Conservation (phyloP, 179 eudicot species). For the Beta macrorhiza region DNA sequence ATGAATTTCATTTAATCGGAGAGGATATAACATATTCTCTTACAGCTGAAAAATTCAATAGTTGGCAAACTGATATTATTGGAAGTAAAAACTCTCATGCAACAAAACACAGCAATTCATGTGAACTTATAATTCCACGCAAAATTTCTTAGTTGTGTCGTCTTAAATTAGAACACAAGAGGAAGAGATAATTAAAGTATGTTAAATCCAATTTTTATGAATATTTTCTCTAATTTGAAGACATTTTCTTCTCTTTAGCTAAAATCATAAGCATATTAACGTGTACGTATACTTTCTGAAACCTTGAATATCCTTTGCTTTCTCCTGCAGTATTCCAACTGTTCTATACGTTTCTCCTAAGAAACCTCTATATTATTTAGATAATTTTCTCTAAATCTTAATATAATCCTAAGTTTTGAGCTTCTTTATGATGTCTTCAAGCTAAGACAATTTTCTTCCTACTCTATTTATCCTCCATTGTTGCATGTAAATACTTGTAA, state of each 20-base stretch:
- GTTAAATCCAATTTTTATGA: too few relatives aligned
- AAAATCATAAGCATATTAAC: constrained; percentile 7
- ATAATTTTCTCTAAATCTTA: neutral
- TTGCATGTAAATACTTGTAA: constrained; percentile 11
- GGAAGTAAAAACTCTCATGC: neutral
- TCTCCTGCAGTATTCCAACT: constrained; percentile 24
- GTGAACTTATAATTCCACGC: constrained; percentile 11
- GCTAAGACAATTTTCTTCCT: neutral
- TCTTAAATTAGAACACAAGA: constrained; percentile 2
- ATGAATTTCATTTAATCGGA: neutral
- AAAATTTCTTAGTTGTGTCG: constrained; percentile 14
- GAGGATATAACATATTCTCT: constrained; percentile 23
- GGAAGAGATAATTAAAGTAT: neutral
- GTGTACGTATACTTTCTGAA: constrained; percentile 20
- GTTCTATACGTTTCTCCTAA: constrained; percentile 23
- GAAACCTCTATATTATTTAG: neutral
- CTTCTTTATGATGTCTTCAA: neutral
- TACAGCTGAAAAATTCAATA: constrained; percentile 8
- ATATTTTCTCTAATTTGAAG: neutral
- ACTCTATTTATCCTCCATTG: constrained; percentile 4
- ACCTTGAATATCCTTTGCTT: constrained; percentile 32
- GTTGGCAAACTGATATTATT: constrained; percentile 7
- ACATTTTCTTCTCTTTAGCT: neutral
- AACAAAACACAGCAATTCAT: neutral
- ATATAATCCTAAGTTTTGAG: neutral